Conservation (phyloP, 169 alveolate genomes). For the Plasmodium cynomolgi region DNA sequence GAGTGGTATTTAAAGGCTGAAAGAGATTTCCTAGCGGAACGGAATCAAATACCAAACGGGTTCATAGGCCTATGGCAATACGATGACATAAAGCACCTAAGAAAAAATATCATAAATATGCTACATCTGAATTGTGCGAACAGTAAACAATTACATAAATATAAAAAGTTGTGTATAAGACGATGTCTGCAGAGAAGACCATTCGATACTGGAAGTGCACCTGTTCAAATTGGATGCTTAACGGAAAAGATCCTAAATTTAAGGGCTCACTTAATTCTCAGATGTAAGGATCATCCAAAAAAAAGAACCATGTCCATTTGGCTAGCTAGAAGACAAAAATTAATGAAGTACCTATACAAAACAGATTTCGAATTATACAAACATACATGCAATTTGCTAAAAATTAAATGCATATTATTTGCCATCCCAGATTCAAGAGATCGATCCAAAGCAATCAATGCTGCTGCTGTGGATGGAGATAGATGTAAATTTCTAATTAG, state of each 20-base stretch:
- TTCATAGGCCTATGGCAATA: constrained; percentile 86
- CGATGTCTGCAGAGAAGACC: constrained; percentile 86
- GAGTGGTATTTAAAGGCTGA: constrained; percentile 91
- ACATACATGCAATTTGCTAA: constrained; percentile 86
- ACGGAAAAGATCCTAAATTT: constrained; percentile 89
- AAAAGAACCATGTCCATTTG: constrained; percentile 88
- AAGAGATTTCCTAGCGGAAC: constrained; percentile 87
- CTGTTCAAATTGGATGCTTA: constrained; percentile 89
- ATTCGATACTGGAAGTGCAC: constrained; percentile 85
- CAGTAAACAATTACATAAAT: constrained; percentile 74
- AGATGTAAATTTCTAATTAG: constrained; percentile 89
- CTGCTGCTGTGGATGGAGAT: constrained; percentile 89
- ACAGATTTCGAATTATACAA: constrained; percentile 86
- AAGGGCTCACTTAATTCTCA: constrained; percentile 86
- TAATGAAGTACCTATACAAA: constrained; percentile 87
- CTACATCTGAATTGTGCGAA: constrained; percentile 83
- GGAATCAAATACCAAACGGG: constrained; percentile 86
- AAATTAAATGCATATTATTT: constrained; percentile 86
- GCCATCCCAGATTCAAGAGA: constrained; percentile 91
- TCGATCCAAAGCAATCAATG: constrained; percentile 86
- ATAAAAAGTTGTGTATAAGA: constrained; percentile 78
- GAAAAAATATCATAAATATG: constrained; percentile 77
- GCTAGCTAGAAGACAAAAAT: constrained; percentile 85
- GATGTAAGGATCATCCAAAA: constrained; percentile 86
- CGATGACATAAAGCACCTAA: constrained; percentile 82